Percentiles rank a stretch among this genome's conserved stretches.
Conservation (phyloP, 1,284 basidiomycete species). For the Wolfiporia cocos region DNA sequence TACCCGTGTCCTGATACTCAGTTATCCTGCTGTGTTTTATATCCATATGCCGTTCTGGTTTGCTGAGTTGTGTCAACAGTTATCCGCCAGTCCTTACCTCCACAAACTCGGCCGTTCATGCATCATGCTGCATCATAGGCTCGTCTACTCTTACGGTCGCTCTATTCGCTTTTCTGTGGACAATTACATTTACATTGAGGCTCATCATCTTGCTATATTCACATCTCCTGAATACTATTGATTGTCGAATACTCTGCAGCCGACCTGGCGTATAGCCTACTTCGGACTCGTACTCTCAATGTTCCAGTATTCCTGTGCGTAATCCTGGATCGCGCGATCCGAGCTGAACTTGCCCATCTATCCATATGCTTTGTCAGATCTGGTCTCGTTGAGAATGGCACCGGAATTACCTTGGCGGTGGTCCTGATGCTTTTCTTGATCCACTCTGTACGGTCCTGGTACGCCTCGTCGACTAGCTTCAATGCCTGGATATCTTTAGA, state of each 20-base stretch:
- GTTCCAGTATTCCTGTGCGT: conserved; percentile 58
- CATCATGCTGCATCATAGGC: too few species aligned
- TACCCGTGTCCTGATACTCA: too few species aligned
- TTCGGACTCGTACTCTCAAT: conserved; percentile 25
- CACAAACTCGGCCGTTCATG: too few species aligned
- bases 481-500: conserved; percentile 70
- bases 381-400: conserved; percentile 5
- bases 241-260: not conserved
- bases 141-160: too few species aligned
- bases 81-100: too few species aligned
- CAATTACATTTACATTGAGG: conserved; percentile 3
- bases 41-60: too few species aligned
- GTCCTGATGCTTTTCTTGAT: conserved; percentile 86
- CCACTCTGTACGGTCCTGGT: conserved; percentile 79
- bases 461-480: conserved; percentile 82
- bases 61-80: too few species aligned
- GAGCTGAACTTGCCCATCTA: conserved; percentile 95
- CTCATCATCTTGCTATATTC: not conserved
- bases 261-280: not conserved
- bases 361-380: conserved; percentile 6
- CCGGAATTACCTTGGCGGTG: conserved; percentile 55
- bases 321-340: conserved; percentile 86
- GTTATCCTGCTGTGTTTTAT: too few species aligned
- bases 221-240: not conserved
- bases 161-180: too few species aligned